Evolutionary conservation across 257 asterid genomes (phyloP).

Genomic region (Jacaranda copaia): DNA sequence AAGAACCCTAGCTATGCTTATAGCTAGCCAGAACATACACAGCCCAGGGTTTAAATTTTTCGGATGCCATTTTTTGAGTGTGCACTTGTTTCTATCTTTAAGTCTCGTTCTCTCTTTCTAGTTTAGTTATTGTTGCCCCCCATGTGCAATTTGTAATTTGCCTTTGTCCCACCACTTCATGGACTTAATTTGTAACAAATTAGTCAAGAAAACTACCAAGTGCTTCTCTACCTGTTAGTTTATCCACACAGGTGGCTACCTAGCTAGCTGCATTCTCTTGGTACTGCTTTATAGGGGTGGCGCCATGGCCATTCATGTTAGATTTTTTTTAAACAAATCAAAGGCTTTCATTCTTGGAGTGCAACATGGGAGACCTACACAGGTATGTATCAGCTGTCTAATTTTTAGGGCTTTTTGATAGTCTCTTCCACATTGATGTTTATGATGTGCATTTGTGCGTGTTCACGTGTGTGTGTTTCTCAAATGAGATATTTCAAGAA

Average conservation of each 20-base stretch:
- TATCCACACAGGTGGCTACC: neutral
- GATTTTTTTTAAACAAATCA: neutral
- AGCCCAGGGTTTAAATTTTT: neutral
- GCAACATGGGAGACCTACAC: neutral
- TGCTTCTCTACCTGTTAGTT: slow-evolving; percentile 23
- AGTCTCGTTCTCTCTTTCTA: neutral
- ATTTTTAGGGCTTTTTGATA: neutral
- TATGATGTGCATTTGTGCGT: neutral
- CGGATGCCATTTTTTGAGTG: neutral
- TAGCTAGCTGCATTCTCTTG: slow-evolving; percentile 20
- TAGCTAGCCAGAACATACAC: neutral
- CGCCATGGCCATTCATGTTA: too few species aligned
- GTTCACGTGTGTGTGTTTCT: slow-evolving; percentile 42
- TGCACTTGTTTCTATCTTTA: neutral
- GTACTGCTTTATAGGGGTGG: neutral
- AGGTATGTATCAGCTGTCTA: slow-evolving; percentile 20
- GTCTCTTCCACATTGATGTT: neutral
- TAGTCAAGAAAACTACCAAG: slow-evolving; percentile 40
- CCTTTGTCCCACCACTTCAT: slow-evolving; percentile 42
- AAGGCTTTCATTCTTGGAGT: too few species aligned
- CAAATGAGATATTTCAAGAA: neutral
- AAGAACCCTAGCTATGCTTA: neutral
- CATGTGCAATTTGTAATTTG: slow-evolving; percentile 39
- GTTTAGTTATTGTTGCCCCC: slow-evolving; percentile 23
- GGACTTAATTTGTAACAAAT: slow-evolving; percentile 23